phyloP scores from a whole-genome alignment of 129 eudicot species.

The Lactuca sativa region DNA sequence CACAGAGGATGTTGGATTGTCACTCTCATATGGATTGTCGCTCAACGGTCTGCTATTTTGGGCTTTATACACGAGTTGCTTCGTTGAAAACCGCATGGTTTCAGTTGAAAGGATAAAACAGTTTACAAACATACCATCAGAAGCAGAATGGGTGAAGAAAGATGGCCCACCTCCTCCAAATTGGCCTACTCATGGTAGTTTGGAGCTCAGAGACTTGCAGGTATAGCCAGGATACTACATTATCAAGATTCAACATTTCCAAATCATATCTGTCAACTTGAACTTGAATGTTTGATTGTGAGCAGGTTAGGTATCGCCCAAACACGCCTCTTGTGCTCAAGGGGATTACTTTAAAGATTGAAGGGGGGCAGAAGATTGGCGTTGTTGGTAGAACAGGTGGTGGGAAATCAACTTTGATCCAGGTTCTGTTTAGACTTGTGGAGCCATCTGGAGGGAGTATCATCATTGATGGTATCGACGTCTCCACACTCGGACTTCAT shows the following conservation, averaged over 20 bases:
- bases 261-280: not conserved
- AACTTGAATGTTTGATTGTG: constrained; percentile 4
- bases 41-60: constrained; percentile 52
- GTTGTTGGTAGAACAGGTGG: constrained; percentile 97
- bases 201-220: constrained; percentile 61
- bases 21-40: constrained; percentile 70
- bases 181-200: constrained; percentile 64
- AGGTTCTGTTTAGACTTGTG: constrained; percentile 81
- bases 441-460: constrained; percentile 84
- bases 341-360: constrained; percentile 67
- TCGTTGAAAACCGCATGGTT: constrained; percentile 70
- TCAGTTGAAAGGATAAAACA: constrained; percentile 79
- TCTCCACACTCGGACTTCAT: constrained; percentile 73
- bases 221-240: constrained; percentile 30
- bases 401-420: constrained; percentile 90
- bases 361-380: constrained; percentile 85
- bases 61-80: constrained; percentile 47
- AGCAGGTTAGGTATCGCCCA: constrained; percentile 87
- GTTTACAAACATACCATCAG: constrained; percentile 56
- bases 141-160: constrained; percentile 58
- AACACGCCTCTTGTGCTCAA: constrained; percentile 74
- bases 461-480: constrained; percentile 71
- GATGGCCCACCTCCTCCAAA: constrained; percentile 42
- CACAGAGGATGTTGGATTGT: constrained; percentile 63
- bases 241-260: constrained; percentile 2